These are phyloP conservation scores for Lithocarpus polystachyus DNA, from an alignment of 306 rosid species.

Conservation along the genomic window DNA sequence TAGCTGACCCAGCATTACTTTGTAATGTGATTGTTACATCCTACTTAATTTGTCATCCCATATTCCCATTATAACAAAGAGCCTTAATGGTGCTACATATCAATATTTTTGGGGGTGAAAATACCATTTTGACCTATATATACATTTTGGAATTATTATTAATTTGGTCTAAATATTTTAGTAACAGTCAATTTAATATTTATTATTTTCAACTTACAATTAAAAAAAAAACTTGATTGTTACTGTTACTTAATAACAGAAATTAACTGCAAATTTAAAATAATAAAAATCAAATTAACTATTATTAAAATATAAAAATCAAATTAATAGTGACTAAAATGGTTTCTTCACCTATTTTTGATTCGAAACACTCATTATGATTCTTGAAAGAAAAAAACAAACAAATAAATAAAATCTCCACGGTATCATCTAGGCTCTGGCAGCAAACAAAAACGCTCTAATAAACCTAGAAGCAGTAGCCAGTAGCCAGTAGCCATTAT, in stretches of 20 bases:
- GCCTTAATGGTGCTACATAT: too few species aligned
- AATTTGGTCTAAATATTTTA: rapidly evolving
- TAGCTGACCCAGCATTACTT: background rate
- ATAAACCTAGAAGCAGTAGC: background rate
- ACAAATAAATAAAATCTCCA: background rate
- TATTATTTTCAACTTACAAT: too few species aligned
- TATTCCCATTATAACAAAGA: too few species aligned
- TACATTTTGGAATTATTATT: too few species aligned
- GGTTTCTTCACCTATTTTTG: too few species aligned
- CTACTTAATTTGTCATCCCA: background rate
- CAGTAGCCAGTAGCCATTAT: background rate
- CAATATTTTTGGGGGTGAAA: too few species aligned
- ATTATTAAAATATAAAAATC: too few species aligned
- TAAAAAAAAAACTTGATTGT: too few species aligned
- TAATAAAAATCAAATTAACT: rapidly evolving
- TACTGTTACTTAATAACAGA: rapidly evolving
- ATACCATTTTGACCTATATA: too few species aligned
- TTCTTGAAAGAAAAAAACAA: background rate
- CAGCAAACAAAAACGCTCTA: constrained; percentile 2
- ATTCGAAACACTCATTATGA: background rate
- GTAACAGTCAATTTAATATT: rapidly evolving
- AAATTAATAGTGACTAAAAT: too few species aligned
- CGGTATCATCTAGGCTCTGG: background rate
- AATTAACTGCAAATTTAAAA: too few species aligned
- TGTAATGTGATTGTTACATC: background rate